Conservation (phyloP, 768 basidiomycete species). For the Russula sp. region DNA sequence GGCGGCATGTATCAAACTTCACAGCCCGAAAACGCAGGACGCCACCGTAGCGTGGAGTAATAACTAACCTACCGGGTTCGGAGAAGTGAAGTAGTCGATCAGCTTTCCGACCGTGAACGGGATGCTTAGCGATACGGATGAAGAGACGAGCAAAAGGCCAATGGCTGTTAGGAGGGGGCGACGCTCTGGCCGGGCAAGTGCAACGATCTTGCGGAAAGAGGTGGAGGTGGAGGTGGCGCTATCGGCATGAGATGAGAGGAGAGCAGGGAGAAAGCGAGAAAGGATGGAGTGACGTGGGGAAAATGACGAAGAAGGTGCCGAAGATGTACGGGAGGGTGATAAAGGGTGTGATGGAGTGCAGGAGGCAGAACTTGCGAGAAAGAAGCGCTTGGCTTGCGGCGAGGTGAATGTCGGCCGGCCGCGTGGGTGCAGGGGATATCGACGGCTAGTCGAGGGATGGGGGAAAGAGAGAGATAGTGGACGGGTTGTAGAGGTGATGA, state of each 20-base stretch:
- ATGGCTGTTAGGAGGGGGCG: conserved; percentile 72
- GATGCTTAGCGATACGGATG: conserved; percentile 85
- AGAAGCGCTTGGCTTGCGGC: neutral
- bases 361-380: neutral
- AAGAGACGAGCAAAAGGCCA: conserved; percentile 78
- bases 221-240: conserved; percentile 44
- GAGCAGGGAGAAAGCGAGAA: conserved; percentile 16
- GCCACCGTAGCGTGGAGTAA: neutral
- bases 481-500: neutral
- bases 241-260: neutral
- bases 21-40: neutral
- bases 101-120: conserved; percentile 91
- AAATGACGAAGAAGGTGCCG: neutral
- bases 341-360: neutral
- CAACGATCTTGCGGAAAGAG: conserved; percentile 66
- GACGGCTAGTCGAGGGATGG: neutral
- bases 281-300: conserved; percentile 9
- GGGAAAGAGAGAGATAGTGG: neutral
- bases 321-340: neutral
- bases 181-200: conserved; percentile 77
- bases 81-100: conserved; percentile 85
- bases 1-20: neutral
- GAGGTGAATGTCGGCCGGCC: neutral
- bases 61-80: conserved; percentile 54
- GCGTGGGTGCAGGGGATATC: neutral